Evolutionary conservation across 129 eudicot species (phyloP).

Genomic region (Flaveria sonorensis): DNA sequence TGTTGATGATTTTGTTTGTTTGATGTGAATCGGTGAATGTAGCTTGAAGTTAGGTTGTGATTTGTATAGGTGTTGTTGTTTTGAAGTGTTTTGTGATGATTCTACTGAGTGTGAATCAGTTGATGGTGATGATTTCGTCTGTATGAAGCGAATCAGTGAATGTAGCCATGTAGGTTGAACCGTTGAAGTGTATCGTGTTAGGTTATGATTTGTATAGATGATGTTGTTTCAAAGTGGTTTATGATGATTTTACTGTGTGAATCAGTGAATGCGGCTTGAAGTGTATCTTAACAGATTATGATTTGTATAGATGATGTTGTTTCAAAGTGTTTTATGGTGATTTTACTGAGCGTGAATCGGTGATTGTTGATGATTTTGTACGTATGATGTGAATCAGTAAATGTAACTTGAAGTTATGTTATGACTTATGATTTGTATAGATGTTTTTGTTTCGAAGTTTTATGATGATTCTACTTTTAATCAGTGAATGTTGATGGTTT

Average conservation of each 20-base stretch:
- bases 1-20: neutral
- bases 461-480: too few species aligned
- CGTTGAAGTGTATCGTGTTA: neutral
- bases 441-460: neutral
- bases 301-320: neutral
- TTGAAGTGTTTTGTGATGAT: neutral
- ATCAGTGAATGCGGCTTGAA: neutral
- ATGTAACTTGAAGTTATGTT: too few species aligned
- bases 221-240: too few species aligned
- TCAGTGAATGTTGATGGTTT: neutral
- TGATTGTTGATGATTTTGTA: neutral
- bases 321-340: neutral
- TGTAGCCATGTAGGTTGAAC: too few species aligned
- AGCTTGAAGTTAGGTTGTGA: neutral
- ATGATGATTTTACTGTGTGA: too few species aligned
- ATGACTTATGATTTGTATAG: neutral
- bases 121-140: too few species aligned
- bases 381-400: too few species aligned
- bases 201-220: too few species aligned
- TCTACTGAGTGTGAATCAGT: neutral
- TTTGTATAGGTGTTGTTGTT: neutral
- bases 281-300: neutral
- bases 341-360: neutral
- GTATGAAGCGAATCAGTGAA: too few species aligned
- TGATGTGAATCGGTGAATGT: too few species aligned